A percentile compares a stretch with the other conserved stretches of the same genome.
phyloP scores from a whole-genome alignment of 805 yeast species.

The Jamesozyma piceae region DNA sequence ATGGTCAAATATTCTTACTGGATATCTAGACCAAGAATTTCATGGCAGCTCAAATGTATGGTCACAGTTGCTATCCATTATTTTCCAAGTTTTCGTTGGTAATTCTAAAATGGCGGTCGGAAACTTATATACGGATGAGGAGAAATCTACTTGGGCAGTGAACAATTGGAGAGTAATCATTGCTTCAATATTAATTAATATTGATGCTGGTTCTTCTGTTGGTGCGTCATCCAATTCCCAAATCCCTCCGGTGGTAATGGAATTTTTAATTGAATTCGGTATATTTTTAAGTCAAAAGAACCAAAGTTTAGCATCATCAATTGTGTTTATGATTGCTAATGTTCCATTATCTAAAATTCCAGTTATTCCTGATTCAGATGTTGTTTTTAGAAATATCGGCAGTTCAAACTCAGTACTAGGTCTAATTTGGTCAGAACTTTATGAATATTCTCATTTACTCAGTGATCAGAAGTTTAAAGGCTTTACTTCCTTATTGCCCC shows the following conservation, averaged over 20 bases:
- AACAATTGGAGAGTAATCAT: slow-evolving; percentile 44
- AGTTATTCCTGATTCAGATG: slow-evolving; percentile 23
- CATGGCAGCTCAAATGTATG: slow-evolving; percentile 28
- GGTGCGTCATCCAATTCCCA: neutral
- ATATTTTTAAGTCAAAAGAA: slow-evolving; percentile 34
- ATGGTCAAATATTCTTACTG: slow-evolving; percentile 50
- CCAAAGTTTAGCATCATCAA: slow-evolving; percentile 32
- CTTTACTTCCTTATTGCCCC: slow-evolving; percentile 46
- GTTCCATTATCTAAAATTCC: slow-evolving; percentile 34
- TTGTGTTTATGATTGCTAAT: slow-evolving; percentile 41
- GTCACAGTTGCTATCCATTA: slow-evolving; percentile 38
- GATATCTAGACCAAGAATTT: slow-evolving; percentile 43
- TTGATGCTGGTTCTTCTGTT: neutral
- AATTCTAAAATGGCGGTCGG: slow-evolving; percentile 44
- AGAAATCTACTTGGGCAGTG: slow-evolving; percentile 41
- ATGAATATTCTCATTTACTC: slow-evolving; percentile 42
- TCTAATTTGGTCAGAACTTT: slow-evolving; percentile 55
- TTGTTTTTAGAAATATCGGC: slow-evolving; percentile 35
- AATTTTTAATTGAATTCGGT: slow-evolving; percentile 45
- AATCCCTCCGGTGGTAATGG: slow-evolving; percentile 24
- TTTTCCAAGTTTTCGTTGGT: slow-evolving; percentile 59
- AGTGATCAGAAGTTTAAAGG: slow-evolving; percentile 28
- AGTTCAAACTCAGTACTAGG: slow-evolving; percentile 34
- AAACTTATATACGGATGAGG: slow-evolving; percentile 35
- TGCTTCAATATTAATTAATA: slow-evolving; percentile 33